Evolutionary conservation across 192 early-diverging fungal genomes (phyloP), one percentile per base, ranked within the genome.

Genomic region (Phycomyces nitens): DNA sequence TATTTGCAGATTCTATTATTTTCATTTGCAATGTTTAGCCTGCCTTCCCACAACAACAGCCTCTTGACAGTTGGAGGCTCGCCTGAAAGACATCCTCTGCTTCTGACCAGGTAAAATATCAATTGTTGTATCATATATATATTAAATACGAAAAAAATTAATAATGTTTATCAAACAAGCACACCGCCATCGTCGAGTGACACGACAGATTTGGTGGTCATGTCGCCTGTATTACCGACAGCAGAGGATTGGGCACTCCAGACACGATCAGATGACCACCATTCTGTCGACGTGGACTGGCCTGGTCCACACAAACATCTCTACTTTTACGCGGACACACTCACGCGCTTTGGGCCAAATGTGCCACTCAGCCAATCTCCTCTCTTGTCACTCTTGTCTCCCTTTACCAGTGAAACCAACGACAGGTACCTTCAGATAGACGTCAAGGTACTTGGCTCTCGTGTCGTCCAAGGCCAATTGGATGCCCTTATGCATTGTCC

Each of bases 21-120:
- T 63, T 94, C 93, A 42, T 90, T 94, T 71, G 88, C 89, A 38
- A 52, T 93, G 64, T 85, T 95, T 43, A 84, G 88, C 50, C 68
- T 94, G 57, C 91, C 91, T 0, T 80, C 75, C 0, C 73, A 73
- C 26, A 77, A 66, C 10, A 50, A 70, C 0, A 72, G 77, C 49
- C 78, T 68, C 11, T 63, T 82, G 6, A 82, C 78, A 53, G 80
- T 82, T 7, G 80, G 80, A 21, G 80, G 77, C 16, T 70, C 73
- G 5, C 20, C 64, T 34, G 60, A 58, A 21, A 49, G 43, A 18
- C 57, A 52, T 22, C 76, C 76, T 47, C 58, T 79, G 21, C 58
- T 79, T 29, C 66, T 66, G 29, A 61, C 78, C 20, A 70, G 64
- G 68, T 76, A 64, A 62, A 34, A n/a, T 9, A 50, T 15, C 4